These are phyloP conservation scores for Gyromitra esculenta DNA, from an alignment of 2,329 filamentous ascomycete species.

Conservation along the genomic window DNA sequence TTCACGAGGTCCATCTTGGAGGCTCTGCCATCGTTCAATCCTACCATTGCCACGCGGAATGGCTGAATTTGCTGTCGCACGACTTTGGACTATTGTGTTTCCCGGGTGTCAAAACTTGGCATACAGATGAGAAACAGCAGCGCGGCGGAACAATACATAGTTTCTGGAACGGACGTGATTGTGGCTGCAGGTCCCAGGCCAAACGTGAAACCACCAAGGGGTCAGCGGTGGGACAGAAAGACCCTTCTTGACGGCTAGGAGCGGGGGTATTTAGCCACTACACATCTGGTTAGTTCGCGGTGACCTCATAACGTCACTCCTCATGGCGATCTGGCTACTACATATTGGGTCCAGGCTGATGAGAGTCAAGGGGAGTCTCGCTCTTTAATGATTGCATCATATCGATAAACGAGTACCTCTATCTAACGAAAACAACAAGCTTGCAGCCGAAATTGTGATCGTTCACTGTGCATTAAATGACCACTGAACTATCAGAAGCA, in stretches of 20 bases:
- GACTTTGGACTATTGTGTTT: background rate
- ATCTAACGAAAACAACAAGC: constrained; percentile 6
- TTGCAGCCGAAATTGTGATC: constrained; percentile 29
- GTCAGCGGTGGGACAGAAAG: background rate
- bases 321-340: constrained; percentile 6
- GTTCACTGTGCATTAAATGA: constrained; percentile 16
- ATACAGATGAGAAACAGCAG: background rate
- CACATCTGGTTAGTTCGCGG: background rate
- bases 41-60: background rate
- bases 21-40: background rate
- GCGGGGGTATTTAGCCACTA: background rate
- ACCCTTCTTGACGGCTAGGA: background rate
- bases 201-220: constrained; percentile 21
- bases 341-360: background rate
- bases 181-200: constrained; percentile 43
- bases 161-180: constrained; percentile 29
- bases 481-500: constrained; percentile 25
- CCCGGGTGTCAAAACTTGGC: constrained; percentile 3
- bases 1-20: background rate
- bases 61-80: background rate
- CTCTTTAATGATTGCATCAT: constrained; percentile 10
- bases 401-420: constrained; percentile 11
- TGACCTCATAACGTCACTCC: constrained; percentile 33
- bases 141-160: background rate
- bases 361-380: background rate